Percentiles rank a stretch among this genome's conserved stretches.
These are phyloP conservation scores for Penicillium salamii DNA, from an alignment of 495 filamentous ascomycete genomes.

Conservation along the genomic window DNA sequence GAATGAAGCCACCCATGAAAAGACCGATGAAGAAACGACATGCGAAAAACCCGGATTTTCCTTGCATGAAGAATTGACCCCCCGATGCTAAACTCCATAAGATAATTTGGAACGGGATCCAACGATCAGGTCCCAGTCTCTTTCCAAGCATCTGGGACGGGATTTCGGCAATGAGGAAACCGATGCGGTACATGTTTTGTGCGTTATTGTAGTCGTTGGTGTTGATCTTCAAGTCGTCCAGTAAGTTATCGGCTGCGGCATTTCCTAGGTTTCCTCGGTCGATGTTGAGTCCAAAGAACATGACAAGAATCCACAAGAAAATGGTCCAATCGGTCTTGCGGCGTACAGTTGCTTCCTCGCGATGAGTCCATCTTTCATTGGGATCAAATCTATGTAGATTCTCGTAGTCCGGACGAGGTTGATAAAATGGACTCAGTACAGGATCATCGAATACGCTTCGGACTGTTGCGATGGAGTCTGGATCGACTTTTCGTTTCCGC, in stretches of 20 bases:
- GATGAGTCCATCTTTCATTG: conserved; percentile 43
- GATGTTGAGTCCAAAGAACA: conserved; percentile 73
- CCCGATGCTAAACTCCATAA: conserved; percentile 25
- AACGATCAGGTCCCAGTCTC: conserved; percentile 59
- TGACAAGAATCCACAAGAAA: conserved; percentile 62
- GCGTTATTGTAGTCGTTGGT: conserved; percentile 72
- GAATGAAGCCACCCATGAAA: conserved; percentile 29
- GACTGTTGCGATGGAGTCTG: conserved; percentile 53
- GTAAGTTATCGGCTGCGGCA: conserved; percentile 63
- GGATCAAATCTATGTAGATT: conserved; percentile 50
- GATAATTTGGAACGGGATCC: conserved; percentile 33
- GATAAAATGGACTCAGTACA: conserved; percentile 43
- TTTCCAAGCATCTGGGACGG: conserved; percentile 56
- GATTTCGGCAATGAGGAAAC: conserved; percentile 52
- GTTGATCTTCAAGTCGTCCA: conserved; percentile 49
- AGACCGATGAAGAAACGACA: conserved; percentile 29
- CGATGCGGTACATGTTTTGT: conserved; percentile 29
- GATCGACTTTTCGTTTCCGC: conserved; percentile 22
- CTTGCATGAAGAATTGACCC: conserved; percentile 28
- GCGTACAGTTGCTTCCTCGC: conserved; percentile 37
- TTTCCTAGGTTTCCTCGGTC: conserved; percentile 69
- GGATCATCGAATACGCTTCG: conserved; percentile 48
- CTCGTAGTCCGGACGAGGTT: conserved; percentile 47
- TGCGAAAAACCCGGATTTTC: conserved; percentile 25
- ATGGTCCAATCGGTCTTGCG: conserved; percentile 43